A percentile compares a stretch with the other conserved stretches of the same genome.
Evolutionary conservation across 2,329 filamentous ascomycete species (phyloP).

Genomic region (Whalleya microplaca): DNA sequence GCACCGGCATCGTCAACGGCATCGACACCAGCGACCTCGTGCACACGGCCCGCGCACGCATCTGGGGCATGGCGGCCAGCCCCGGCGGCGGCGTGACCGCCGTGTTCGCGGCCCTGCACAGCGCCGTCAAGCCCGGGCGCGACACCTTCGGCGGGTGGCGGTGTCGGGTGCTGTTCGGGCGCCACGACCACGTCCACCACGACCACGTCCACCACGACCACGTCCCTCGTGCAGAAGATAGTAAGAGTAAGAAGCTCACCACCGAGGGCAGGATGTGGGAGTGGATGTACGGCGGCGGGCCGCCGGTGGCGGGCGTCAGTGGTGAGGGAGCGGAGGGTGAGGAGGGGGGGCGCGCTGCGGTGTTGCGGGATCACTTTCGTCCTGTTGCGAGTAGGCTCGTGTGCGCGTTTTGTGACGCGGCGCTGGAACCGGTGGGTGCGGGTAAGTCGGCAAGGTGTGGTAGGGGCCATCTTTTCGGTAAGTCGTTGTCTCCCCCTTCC

Average conservation of each 20-base stretch:
- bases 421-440: conserved; percentile 32
- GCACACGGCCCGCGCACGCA: conserved; percentile 52
- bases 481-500: conserved; percentile 1
- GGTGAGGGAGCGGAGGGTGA: not conserved
- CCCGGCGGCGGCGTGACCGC: conserved; percentile 57
- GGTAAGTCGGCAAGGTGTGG: conserved; percentile 44
- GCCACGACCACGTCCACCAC: conserved; percentile 19
- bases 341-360: conserved; percentile 10
- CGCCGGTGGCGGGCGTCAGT: conserved; percentile 47
- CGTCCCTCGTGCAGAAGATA: no score
- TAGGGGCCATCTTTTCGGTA: conserved; percentile 45
- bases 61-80: conserved; percentile 57
- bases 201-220: conserved; percentile 4
- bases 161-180: conserved; percentile 44
- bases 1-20: conserved; percentile 26
- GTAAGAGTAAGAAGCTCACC: conserved; percentile 39
- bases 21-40: conserved; percentile 45
- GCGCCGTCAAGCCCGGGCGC: conserved; percentile 53
- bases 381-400: conserved; percentile 40
- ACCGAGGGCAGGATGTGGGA: conserved; percentile 61
- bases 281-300: conserved; percentile 61
- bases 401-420: conserved; percentile 53
- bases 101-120: conserved; percentile 53
- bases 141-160: conserved; percentile 41
- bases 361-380: conserved; percentile 45